Evolutionary conservation across 169 alveolate genomes (phyloP), one percentile per base, ranked within the genome.

Genomic region (Eimeria maxima): DNA sequence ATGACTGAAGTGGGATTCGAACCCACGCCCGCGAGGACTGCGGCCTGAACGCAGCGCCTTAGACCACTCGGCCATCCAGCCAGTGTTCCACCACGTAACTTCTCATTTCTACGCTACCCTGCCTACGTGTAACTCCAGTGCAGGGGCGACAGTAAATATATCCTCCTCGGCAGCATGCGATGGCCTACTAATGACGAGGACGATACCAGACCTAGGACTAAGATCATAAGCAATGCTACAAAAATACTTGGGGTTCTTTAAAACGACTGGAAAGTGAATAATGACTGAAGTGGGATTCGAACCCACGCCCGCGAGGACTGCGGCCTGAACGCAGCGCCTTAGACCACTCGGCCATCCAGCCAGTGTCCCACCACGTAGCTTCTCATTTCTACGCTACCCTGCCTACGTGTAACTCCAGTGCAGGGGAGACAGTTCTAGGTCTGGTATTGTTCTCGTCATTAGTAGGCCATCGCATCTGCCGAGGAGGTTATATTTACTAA

Each of bases 1-100:
- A 14, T 81, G 90, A 84, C 93, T 84, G 96, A 94, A 94, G 99
- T 98, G 99, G 99, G 99, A 99, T 99, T 99, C 99, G 99, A 99
- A 99, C 99, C 99, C 99, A 98, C 99, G 99, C 99, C 99, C 99
- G 98, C 98, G 96, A 99, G 99, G 99, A 99, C 99, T 98, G 98
- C 99, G 99, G 99, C 99, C 99, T 99, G 97, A 99, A 99, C 99
- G 99, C 98, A 98, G 99, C 99, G 99, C 99, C 99, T 99, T 98
- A 98, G 99, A 98, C 99, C 99, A 98, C 99, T 99, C 99, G 99
- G 99, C 99, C 99, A 99, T 97, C 99, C 98, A 84, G 93, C 93
- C 93, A 27, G 38, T 33, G 38, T 33, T 33, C 38, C 18, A 2
- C 18, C 45, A 7, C 27, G 45, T 8, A n/a, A 0, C 76, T 5